Conservation (phyloP, 306 rosid genomes). For the Carpinus viminea region DNA sequence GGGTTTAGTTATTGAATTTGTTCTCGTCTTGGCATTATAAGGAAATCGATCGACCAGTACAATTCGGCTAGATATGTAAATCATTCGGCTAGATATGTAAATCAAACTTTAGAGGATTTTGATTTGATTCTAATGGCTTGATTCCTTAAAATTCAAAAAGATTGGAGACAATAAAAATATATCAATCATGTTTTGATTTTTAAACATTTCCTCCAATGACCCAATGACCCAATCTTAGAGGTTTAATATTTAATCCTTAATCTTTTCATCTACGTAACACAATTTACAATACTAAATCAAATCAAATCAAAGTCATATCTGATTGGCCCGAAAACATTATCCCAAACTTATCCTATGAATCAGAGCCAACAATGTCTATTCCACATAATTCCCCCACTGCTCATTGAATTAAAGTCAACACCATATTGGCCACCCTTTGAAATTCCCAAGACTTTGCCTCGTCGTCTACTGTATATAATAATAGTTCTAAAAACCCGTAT, state of each 20-base stretch:
- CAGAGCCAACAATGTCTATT: conserved; percentile 28
- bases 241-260: too few species aligned
- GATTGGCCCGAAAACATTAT: conserved; percentile 23
- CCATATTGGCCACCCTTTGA: conserved; percentile 13
- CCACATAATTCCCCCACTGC: conserved; percentile 14
- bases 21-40: neutral
- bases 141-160: neutral
- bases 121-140: neutral
- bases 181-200: neutral
- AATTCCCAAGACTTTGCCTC: neutral
- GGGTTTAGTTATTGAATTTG: neutral
- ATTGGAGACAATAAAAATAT: neutral
- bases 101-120: neutral
- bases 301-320: conserved; percentile 40
- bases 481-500: neutral
- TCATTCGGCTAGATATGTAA: neutral
- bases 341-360: conserved; percentile 28
- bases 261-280: neutral
- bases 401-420: conserved; percentile 14
- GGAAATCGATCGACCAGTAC: neutral
- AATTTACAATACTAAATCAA: conserved; percentile 20
- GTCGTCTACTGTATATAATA: neutral
- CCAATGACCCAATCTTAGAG: neutral
- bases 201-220: neutral
- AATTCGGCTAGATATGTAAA: neutral